Evolutionary conservation across 2,329 filamentous ascomycete species (phyloP), one percentile per base, ranked within the genome.

Genomic region (Hypoxylon sp.): DNA sequence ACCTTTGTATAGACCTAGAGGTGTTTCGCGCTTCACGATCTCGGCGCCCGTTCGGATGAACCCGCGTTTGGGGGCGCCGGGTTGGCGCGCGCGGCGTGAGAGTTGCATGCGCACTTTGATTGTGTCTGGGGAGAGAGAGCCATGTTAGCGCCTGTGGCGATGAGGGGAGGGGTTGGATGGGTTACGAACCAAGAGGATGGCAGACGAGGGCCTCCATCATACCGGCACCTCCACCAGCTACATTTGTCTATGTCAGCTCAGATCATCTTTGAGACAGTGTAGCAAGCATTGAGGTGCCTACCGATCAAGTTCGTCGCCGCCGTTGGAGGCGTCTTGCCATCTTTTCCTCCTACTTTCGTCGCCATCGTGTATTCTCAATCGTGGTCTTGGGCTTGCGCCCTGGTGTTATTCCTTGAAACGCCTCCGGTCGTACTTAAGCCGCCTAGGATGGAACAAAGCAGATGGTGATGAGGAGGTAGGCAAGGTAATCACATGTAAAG

Each of bases 71-170:
- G 94, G 93, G 79, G 91, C 89, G 67, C 96, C 96, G 62, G 94
- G 94, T 66, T 89, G 87, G 73, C 92, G 88, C 53, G 92, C 93
- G 79, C 96, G 90, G 73, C 91, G 88, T 61, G 96, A 98, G 67
- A 99, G 91, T 84, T 99, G 96, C 97, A 99, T 99, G 75, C 96
- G 94, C 69, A 99, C 96, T 87, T 99, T 98, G 85, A 98, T 97
- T 66, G 94, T 98, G 81, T 98, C 93, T 92, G 72, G 19, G 13
- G 17, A 17, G 11, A 45, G 19, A 11, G n/a, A 17, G 11, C 30
- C 19, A 38, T 50, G 52, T 70, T 63, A 65, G 49, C 28, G n/a
- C 41, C 58, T 46, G 56, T 43, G 57, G 32, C 19, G 30, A 67
- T 38, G 34, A 46, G 51, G 13, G 36, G 10, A 14, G 25, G 55